Evolutionary conservation across 768 basidiomycete species (phyloP).

Genomic region (Zangia roseola): DNA sequence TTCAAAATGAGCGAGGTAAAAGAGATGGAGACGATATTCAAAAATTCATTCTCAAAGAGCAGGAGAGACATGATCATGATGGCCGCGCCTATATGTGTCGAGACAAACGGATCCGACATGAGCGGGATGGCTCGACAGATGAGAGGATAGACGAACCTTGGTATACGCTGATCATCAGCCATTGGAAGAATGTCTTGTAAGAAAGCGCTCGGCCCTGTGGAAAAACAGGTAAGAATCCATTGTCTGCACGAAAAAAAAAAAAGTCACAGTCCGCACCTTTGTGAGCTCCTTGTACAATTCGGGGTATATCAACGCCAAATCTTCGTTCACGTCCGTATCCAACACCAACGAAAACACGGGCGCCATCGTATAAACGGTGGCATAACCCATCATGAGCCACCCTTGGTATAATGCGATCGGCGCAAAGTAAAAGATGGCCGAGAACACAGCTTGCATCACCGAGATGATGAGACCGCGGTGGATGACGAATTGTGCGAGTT

Average conservation of each 20-base stretch:
- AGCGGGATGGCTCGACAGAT: not conserved
- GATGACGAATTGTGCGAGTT: slow-evolving; percentile 97
- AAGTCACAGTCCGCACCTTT: slow-evolving; percentile 55
- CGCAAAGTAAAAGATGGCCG: slow-evolving; percentile 89
- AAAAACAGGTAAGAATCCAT: not conserved
- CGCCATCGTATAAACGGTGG: slow-evolving; percentile 96
- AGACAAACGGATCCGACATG: too few species aligned
- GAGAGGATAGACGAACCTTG: slow-evolving; percentile 61
- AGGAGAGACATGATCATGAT: slow-evolving; percentile 99
- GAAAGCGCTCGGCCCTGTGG: slow-evolving; percentile 86
- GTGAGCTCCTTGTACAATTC: slow-evolving; percentile 97
- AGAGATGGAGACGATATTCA: slow-evolving; percentile 98
- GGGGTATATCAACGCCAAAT: slow-evolving; percentile 91
- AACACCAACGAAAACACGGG: slow-evolving; percentile 97
- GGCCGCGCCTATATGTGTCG: slow-evolving; percentile 64
- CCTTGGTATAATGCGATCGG: slow-evolving; percentile 98
- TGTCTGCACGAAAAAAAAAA: too few species aligned
- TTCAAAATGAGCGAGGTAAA: slow-evolving; percentile 95
- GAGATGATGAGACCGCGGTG: slow-evolving; percentile 97
- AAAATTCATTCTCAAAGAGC: slow-evolving; percentile 94
- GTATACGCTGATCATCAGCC: slow-evolving; percentile 96
- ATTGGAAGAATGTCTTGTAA: slow-evolving; percentile 98
- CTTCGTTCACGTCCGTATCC: slow-evolving; percentile 94
- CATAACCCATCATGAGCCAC: slow-evolving; percentile 97
- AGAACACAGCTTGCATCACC: slow-evolving; percentile 97